Evolutionary conservation across 2,329 filamentous ascomycete genomes (phyloP), one percentile per base, ranked within the genome.

Genomic region (Calonectria hongkongensis): DNA sequence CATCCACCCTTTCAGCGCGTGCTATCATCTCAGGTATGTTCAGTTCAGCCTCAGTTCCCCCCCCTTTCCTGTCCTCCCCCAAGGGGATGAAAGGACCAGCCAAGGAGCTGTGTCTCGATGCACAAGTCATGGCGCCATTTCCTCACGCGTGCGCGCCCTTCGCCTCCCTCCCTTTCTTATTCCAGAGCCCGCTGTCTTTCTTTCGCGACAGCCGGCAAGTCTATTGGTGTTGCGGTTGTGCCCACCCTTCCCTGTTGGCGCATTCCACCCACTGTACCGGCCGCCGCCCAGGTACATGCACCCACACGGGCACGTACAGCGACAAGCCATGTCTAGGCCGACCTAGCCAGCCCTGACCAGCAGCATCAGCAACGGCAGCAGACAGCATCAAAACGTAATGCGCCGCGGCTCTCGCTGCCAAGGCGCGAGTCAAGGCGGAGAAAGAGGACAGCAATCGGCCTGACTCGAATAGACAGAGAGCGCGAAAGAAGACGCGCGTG

Each of bases 11-110:
- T 58, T 65, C 43, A 66, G 68, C 71, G 69, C 30, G 56, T 50
- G 43, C 68, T 18, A 76, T 70, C 75, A 76, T 71, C 73, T 66
- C 58, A 79, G 77, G 77, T 79, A 79, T 72, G 76, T 78, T 71
- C 70, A 72, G 76, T 78, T 73, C 70, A 72, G 77, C 68, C 75
- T 76, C 76, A 76, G 68, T 45, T 56, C 73, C 70, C 50, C 62
- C 70, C 73, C 70, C 66, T 60, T 70, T 71, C 62, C 48, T 62
- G 58, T 63, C 73, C 70, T 56, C 27, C 45, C 60, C 67, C 45
- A 51, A 68, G 63, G 50, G 45, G 65, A 73, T 58, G 54, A 65
- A 72, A 74, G 62, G 54, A 39, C 28, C 62, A 56, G 63, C 69
- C 73, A 62, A 78, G 64, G 69, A 54, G 68, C 56, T 70, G 56